These are phyloP conservation scores for Ceratobasidium sp. DNA, from an alignment of 1,284 basidiomycete species.

Conservation along the genomic window DNA sequence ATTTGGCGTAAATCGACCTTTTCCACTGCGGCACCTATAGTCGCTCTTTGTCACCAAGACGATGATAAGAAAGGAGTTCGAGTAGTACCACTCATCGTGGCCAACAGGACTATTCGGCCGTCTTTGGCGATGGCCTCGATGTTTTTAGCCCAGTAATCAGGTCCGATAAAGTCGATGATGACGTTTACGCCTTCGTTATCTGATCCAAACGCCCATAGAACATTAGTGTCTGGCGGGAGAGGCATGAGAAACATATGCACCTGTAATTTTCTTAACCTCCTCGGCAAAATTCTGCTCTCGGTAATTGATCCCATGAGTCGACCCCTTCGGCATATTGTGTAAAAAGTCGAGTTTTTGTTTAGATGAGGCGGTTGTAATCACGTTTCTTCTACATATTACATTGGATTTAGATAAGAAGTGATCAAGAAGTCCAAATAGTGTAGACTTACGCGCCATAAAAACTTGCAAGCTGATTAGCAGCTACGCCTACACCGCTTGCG, in stretches of 20 bases:
- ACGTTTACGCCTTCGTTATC: constrained; percentile 80
- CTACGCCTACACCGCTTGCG: constrained; percentile 91
- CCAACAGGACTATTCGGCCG: constrained; percentile 81
- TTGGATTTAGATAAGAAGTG: not conserved
- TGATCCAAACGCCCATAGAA: not conserved
- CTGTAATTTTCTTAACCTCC: constrained; percentile 74
- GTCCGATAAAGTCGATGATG: constrained; percentile 90
- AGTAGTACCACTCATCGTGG: constrained; percentile 75
- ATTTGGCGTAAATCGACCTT: constrained; percentile 77
- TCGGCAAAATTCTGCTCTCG: constrained; percentile 84
- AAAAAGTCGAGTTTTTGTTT: constrained; percentile 88
- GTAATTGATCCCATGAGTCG: constrained; percentile 86
- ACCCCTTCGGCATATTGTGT: constrained; percentile 70
- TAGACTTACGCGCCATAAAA: constrained; percentile 77
- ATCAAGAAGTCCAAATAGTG: too few relatives aligned
- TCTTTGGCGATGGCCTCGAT: constrained; percentile 81
- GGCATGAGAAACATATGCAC: not conserved
- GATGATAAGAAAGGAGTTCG: not conserved
- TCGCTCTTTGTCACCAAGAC: too few relatives aligned
- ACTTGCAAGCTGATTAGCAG: constrained; percentile 91
- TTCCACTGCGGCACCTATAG: constrained; percentile 72
- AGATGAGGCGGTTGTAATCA: constrained; percentile 89
- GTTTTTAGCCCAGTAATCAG: constrained; percentile 88
- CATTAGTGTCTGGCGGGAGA: not conserved
- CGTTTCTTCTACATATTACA: constrained; percentile 66